These are phyloP conservation scores for Hypoxylon sp. DNA, from an alignment of 2,329 filamentous ascomycete genomes.

Conservation along the genomic window DNA sequence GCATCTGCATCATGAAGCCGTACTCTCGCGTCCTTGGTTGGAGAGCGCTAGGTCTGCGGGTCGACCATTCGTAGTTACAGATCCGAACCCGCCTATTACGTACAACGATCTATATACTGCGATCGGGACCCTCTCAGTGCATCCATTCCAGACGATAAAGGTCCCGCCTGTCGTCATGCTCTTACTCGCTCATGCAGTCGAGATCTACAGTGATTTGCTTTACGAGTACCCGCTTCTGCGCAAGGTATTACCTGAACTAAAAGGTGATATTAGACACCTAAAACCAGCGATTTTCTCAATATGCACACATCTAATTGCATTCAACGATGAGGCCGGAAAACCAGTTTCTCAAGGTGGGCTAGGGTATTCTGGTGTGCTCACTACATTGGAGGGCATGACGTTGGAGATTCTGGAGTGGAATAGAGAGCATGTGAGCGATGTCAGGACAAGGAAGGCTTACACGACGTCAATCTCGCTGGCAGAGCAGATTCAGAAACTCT, in stretches of 20 bases:
- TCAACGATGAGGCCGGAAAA: constrained; percentile 53
- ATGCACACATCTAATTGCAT: constrained; percentile 58
- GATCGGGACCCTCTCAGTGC: constrained; percentile 55
- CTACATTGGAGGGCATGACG: constrained; percentile 60
- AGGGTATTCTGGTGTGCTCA: constrained; percentile 58
- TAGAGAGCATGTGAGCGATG: constrained; percentile 53
- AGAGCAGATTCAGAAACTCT: constrained; percentile 56
- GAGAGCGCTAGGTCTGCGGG: constrained; percentile 54
- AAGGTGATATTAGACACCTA: constrained; percentile 56
- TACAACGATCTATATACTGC: constrained; percentile 58
- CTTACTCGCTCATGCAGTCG: constrained; percentile 56
- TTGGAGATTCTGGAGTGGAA: constrained; percentile 62
- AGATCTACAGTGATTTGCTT: constrained; percentile 56
- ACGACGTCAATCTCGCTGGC: constrained; percentile 59
- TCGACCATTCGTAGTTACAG: constrained; percentile 60
- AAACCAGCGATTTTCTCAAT: constrained; percentile 61
- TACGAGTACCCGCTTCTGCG: constrained; percentile 49
- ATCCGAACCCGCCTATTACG: constrained; percentile 60
- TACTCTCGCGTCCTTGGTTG: constrained; percentile 52
- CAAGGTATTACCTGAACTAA: constrained; percentile 53
- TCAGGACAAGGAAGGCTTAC: constrained; percentile 52
- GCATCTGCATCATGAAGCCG: constrained; percentile 60
- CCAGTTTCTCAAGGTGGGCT: constrained; percentile 57
- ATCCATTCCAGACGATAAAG: constrained; percentile 54
- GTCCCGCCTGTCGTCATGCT: constrained; percentile 57